Base-by-base conservation (phyloP, 148 eudicot genomes). In the Spergularia bocconei region DNA sequence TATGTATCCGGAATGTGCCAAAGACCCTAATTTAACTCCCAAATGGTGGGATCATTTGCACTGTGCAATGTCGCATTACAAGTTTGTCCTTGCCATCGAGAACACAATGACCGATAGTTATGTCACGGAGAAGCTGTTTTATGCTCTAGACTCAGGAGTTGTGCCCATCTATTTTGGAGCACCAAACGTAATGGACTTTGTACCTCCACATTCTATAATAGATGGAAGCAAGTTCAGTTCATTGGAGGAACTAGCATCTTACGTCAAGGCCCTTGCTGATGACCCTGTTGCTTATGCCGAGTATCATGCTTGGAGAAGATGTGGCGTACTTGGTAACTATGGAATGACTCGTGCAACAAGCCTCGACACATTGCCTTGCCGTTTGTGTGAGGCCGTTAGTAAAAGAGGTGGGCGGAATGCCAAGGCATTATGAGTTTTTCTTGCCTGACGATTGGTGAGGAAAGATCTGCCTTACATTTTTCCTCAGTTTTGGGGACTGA, bases 41-140 rank as follows among this genome's bases (percentile, higher is more conserved):
- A 83, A 88, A 68, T 95, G 99, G 99, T 92, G 99, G 98, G 97
- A 95, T 77, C 99, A 95, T 80, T 75, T 95, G 53, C 98, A 95
- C 54, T 95, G 98, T 78, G 96, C 97, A 25, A 95, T 95, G 98
- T 95, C 98, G 16, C 89, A 92, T 74, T 95, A 95, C 84, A 95
- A 95, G 74, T 95, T 95, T 73, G 97, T 87, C 69, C 96, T 95
- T 3, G 96, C 98, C 62, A 90, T 95, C 17, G 98, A 95, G 75
- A 95, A 95, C 87, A 92, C 98, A 1, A 79, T 63, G 77, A 92
- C 97, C 0, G 98, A 95, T 83, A 95, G 98, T 72, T 95, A 95
- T 57, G 96, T 95, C 69, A 95, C 98, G 0, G 98, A 95, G 85
- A 95, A 95, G 82, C 78, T 95, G 29, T 95, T 88, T 77, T 95